These are phyloP conservation scores for Eucalyptus paniculata DNA, from an alignment of 345 rosid genomes.

Conservation along the genomic window DNA sequence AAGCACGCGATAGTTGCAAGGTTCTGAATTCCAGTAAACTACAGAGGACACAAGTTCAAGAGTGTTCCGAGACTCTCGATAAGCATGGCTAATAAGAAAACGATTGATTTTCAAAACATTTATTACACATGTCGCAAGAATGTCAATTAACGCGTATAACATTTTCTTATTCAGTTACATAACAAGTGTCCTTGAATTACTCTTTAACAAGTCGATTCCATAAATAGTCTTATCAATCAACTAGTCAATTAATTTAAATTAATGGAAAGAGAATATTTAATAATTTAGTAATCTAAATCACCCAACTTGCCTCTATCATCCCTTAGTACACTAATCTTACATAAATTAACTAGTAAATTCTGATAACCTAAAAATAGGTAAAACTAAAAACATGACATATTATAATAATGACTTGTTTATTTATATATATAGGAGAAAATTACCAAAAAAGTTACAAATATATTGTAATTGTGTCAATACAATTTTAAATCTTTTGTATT, in stretches of 20 bases:
- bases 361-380: background rate
- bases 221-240: background rate
- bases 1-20: background rate
- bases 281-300: background rate
- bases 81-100: background rate
- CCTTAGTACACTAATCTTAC: background rate
- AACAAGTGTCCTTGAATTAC: background rate
- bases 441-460: no score
- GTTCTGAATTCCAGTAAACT: no score
- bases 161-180: background rate
- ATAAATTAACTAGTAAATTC: background rate
- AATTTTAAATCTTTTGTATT: no score
- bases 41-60: background rate
- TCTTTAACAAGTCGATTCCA: background rate
- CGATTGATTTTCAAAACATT: background rate
- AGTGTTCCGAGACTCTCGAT: background rate
- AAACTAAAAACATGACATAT: background rate
- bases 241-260: background rate
- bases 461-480: no score
- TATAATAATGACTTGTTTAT: background rate
- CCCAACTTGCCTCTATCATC: background rate
- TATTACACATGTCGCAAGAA: background rate
- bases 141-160: background rate
- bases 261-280: background rate
- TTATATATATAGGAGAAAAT: no score